Base-by-base conservation (phyloP, 2,329 filamentous ascomycete genomes). In the Furcasterigmium sp. region DNA sequence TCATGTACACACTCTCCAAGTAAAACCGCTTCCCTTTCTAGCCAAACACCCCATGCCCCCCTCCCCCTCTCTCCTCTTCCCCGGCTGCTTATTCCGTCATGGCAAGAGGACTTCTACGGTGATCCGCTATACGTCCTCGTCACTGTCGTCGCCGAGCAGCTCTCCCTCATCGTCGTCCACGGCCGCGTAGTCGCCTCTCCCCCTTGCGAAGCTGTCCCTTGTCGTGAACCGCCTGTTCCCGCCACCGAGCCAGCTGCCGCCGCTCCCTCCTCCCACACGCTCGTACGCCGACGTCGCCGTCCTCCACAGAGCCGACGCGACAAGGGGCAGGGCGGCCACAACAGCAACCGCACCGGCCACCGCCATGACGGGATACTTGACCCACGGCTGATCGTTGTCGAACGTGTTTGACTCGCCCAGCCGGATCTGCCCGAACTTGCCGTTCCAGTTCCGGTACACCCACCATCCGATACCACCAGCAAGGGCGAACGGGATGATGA, bases 91-190 rank as follows among this genome's bases (percentile, higher is more conserved):
- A 26, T 7, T 26, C 23, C 23, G n/a, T n/a, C 23, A 11, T 26
- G 7, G 7, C 23, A 11, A 26, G 23, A 11, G 23, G 23, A n/a
- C n/a, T n/a, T n/a, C n/a, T n/a, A n/a, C 23, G 23, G 7, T 11
- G 23, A 26, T 7, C 23, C 7, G 8, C 43, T 51, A 69, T 30
- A 84, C 86, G 48, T 96, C 91, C 58, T 96, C 90, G 51, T 96
- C 91, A 53, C 89, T 90, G 46, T 95, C 91, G 53, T 96, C 91
- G 1, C 93, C 93, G 28, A 98, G 68, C 53, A 98, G 69, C 70
- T 97, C 91, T 39, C 91, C 91, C 62, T 97, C 93, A 59, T 97
- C 93, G 40, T 93, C 87, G 56, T 95, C 90, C 41, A 95, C 89
- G 56, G 85, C 77, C 14, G 84, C 80, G 62, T 97, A 97, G 62